Conservation (phyloP, 768 basidiomycete species). For the Trametes cinnabarina region DNA sequence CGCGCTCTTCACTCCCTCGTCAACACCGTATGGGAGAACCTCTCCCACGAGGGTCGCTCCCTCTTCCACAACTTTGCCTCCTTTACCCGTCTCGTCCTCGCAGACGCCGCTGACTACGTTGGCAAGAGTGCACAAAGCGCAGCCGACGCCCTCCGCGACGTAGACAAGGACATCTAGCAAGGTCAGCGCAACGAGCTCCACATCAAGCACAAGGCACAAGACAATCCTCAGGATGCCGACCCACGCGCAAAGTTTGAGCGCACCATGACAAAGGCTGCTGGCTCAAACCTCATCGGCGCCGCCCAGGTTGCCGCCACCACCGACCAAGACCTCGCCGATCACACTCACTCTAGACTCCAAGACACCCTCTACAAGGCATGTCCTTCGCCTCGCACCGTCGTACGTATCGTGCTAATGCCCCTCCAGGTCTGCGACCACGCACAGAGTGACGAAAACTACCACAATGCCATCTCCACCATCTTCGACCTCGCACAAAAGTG, state of each 20-base stretch:
- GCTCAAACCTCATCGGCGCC: conserved; percentile 54
- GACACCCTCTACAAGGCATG: conserved; percentile 53
- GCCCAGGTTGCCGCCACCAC: conserved; percentile 43
- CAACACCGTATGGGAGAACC: conserved; percentile 50
- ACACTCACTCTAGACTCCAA: conserved; percentile 43
- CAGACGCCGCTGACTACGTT: conserved; percentile 64
- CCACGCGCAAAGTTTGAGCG: conserved; percentile 58
- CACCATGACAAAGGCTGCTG: conserved; percentile 60
- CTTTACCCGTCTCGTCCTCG: conserved; percentile 59
- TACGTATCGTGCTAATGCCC: not conserved
- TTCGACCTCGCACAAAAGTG: conserved; percentile 59
- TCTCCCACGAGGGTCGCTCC: conserved; percentile 51
- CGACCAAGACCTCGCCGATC: conserved; percentile 44
- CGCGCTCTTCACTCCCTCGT: conserved; percentile 49
- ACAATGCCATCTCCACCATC: conserved; percentile 53
- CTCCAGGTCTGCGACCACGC: conserved; percentile 64
- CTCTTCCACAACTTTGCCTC: conserved; percentile 64
- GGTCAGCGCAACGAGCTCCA: conserved; percentile 61
- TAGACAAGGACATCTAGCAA: conserved; percentile 57
- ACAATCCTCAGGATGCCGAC: conserved; percentile 42
- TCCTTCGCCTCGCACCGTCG: not conserved
- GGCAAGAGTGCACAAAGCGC: conserved; percentile 50
- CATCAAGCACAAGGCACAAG: conserved; percentile 45
- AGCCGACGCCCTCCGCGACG: conserved; percentile 50
- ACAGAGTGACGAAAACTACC: conserved; percentile 59